These are phyloP conservation scores for Fusarium proliferatum DNA, from an alignment of 2,329 filamentous ascomycete species.

Conservation along the genomic window DNA sequence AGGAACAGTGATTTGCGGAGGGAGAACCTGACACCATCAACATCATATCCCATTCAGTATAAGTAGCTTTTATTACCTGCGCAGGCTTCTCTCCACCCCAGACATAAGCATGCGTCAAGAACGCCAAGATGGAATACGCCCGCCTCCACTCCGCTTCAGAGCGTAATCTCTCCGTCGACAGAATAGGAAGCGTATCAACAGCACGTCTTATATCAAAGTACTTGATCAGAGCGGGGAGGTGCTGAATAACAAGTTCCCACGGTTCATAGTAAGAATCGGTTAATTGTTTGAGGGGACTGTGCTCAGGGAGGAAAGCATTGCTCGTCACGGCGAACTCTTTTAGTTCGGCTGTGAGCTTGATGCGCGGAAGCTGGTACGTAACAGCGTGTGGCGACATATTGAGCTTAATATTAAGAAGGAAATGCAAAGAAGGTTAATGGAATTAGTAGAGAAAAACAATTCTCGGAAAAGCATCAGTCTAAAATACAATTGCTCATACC, in stretches of 20 bases:
- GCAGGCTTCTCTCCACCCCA: slow-evolving; percentile 84
- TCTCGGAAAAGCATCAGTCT: slow-evolving; percentile 1
- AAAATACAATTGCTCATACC: slow-evolving; percentile 19
- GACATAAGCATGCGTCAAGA: slow-evolving; percentile 86
- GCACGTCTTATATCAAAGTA: slow-evolving; percentile 68
- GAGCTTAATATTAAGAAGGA: neutral
- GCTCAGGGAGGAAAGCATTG: slow-evolving; percentile 81
- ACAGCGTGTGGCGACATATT: slow-evolving; percentile 59
- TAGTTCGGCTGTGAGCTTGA: slow-evolving; percentile 45
- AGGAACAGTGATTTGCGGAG: slow-evolving; percentile 80
- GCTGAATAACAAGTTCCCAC: slow-evolving; percentile 79
- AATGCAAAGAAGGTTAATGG: neutral
- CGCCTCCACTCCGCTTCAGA: slow-evolving; percentile 81
- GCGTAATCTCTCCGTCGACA: slow-evolving; percentile 72
- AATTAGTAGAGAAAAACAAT: neutral
- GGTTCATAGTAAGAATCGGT: slow-evolving; percentile 78
- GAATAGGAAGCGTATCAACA: slow-evolving; percentile 73
- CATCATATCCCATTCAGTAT: rapidly evolving
- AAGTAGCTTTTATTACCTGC: slow-evolving; percentile 63
- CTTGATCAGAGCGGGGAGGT: slow-evolving; percentile 75
- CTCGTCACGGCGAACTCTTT: slow-evolving; percentile 54
- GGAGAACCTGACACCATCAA: slow-evolving; percentile 65
- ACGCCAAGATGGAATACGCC: slow-evolving; percentile 82
- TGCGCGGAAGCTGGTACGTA: slow-evolving; percentile 22
- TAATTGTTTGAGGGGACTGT: slow-evolving; percentile 73